Evolutionary conservation across 306 rosid species (phyloP).

Genomic region (Dryas drummondii): DNA sequence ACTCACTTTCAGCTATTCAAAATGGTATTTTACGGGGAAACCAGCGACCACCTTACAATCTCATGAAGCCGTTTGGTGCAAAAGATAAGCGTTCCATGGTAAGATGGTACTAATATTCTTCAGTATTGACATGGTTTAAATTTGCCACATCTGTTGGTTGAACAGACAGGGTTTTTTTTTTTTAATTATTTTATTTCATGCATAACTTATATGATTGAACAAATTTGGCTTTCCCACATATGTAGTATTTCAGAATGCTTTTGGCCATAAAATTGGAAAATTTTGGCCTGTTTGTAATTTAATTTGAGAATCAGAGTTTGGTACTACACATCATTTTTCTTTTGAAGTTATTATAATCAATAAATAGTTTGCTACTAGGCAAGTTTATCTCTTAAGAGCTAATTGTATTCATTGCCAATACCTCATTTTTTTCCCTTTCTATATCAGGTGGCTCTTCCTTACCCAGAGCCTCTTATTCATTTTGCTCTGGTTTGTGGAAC

Average conservation of each 20-base stretch:
- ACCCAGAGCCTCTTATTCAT: constrained; percentile 84
- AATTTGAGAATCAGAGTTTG: not conserved
- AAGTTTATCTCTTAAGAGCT: not conserved
- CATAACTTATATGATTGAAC: not conserved
- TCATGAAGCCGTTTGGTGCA: constrained; percentile 82
- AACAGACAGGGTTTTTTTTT: not conserved
- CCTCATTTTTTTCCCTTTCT: constrained; percentile 20
- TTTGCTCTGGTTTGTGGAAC: constrained; percentile 74
- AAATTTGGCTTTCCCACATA: not conserved
- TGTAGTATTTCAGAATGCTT: not conserved
- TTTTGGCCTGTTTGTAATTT: not conserved
- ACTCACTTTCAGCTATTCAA: constrained; percentile 86
- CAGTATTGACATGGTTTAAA: not conserved
- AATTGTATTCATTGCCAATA: constrained; percentile 4
- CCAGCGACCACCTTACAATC: constrained; percentile 85
- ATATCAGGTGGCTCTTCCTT: constrained; percentile 76
- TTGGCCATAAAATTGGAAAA: not conserved
- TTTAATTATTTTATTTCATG: not conserved
- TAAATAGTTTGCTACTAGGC: not conserved
- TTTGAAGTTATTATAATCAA: too few species aligned
- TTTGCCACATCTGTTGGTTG: not conserved
- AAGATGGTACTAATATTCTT: constrained; percentile 20
- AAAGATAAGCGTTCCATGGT: constrained; percentile 72
- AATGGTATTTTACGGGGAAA: constrained; percentile 93
- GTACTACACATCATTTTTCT: not conserved